Evolutionary conservation across 805 yeast species (phyloP), one percentile per base, ranked within the genome.

Genomic region (Cyberlindnera euphorbiae): DNA sequence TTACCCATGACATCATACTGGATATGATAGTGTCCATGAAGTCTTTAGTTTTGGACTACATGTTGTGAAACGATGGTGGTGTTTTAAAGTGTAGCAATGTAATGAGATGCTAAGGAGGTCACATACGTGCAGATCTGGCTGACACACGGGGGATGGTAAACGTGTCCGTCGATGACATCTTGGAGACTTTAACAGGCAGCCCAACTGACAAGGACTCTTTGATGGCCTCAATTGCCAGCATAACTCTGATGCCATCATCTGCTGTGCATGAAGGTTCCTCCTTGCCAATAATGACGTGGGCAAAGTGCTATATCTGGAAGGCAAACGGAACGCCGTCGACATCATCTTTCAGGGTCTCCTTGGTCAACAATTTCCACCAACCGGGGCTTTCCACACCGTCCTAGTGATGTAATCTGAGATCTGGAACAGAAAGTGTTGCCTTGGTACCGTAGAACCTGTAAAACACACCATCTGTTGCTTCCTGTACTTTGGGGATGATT

Each of bases 391-490:
- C 33, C 5, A 33, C 30, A 8, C 38, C 42, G 4, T 41, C 22
- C 28, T 46, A 47, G 18, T 43, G 45, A 35, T 33, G 42, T 25
- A 43, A 25, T 12, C 32, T 40, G 32, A 46, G 5, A 16, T 46
- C 46, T 13, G 50, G 50, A 5, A 46, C 44, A 24, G 38, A 35
- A 6, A 46, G 19, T 0, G 47, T 41, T 3, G 41, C 50, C 22
- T 30, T 33, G 8, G 50, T 41, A 6, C 50, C 50, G 19, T 41
- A 46, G 27, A 46, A 38, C 21, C 47, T 31, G 33, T 46, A 46
- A 21, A 46, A 46, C 10, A 41, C 35, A 26, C 50, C 47, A 35
- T 46, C 50, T 4, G 33, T 24, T 4, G 38, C 32, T 1, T 32
- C 21, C 2, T 12, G 1, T 14, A 34, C 44, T 17, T 41, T 25